Base-by-base conservation (phyloP, 129 eudicot species). In the Centrapalus pauciflorus region DNA sequence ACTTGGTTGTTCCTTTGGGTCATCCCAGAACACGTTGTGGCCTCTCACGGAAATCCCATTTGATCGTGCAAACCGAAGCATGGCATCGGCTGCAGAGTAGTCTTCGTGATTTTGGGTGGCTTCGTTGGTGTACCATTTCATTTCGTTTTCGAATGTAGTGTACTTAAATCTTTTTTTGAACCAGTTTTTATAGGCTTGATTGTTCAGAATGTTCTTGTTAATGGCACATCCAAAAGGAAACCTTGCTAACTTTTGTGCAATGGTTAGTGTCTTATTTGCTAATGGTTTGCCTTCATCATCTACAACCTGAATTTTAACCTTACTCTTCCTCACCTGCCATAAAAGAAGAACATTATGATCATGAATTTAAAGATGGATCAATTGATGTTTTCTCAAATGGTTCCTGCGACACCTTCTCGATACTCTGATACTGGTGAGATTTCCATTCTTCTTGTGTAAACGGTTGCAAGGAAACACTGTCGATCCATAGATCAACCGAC, bases 1-100 rank as follows among this genome's bases (percentile, higher is more conserved):
- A 2, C 19, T 1, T 0, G 88, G 94, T 40, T 76, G 84, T 64
- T 7, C 61, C 0, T 5, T 45, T 0, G 86, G 86, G 62, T 87
- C 81, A 1, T 82, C 90, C 97, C 95, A 90, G 21, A 87, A 66
- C 3, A 90, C 72, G 46, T 84, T 90, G 77, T 90, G 95, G 43
- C 95, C 97, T 29, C 97, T 73, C 1, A 82, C 77, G 0, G 75
- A 32, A 61, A 90, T 50, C 12, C 79, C 82, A 19, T 76, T 60
- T 25, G 69, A 29, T 41, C 66, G 59, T 27, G 86, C 38, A 20
- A 84, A 85, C 3, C 55, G 13, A n/a, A 90, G 74, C 75, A 90
- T 63, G 4, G 76, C 77, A 38, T 77, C 82, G 4, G 78, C 58
- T 25, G 50, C 52, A 0, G 66, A 16, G 66, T 82, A 82, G 73